Evolutionary conservation across 2,329 filamentous ascomycete species (phyloP).

Genomic region (Penicillium sp.): DNA sequence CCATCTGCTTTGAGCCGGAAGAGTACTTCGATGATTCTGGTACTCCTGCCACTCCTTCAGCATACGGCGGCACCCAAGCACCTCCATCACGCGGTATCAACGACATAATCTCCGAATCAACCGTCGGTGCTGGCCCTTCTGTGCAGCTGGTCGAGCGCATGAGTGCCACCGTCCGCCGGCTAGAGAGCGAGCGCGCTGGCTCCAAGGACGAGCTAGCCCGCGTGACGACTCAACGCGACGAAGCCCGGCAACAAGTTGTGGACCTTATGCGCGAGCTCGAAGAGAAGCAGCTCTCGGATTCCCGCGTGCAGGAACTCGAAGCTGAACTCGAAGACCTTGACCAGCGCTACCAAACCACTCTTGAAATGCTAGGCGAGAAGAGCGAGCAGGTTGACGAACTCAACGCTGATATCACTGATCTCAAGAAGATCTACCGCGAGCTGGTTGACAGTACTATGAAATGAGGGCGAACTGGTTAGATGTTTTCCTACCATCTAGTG

Average conservation of each 20-base stretch:
- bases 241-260: conserved; percentile 89
- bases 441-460: conserved; percentile 81
- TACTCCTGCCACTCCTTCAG: conserved; percentile 40
- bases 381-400: conserved; percentile 93
- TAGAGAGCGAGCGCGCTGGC: conserved; percentile 89
- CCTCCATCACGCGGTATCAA: conserved; percentile 61
- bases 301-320: conserved; percentile 65
- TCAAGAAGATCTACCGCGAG: conserved; percentile 96
- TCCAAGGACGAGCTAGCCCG: conserved; percentile 81
- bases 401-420: conserved; percentile 80
- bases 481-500: conserved; percentile 1
- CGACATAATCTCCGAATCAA: conserved; percentile 86
- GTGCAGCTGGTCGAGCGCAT: conserved; percentile 96
- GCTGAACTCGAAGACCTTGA: conserved; percentile 67
- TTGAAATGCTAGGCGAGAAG: conserved; percentile 96
- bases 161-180: conserved; percentile 84
- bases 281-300: conserved; percentile 60
- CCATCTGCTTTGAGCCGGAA: conserved; percentile 50
- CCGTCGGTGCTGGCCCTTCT: conserved; percentile 83
- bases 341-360: conserved; percentile 79
- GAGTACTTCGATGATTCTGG: conserved; percentile 43
- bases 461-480: conserved; percentile 34
- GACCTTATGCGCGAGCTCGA: conserved; percentile 84
- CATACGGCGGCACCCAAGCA: conserved; percentile 39
- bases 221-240: conserved; percentile 81